These are phyloP conservation scores for Clonostachys sp. DNA, from an alignment of 2,329 filamentous ascomycete species.

Conservation along the genomic window DNA sequence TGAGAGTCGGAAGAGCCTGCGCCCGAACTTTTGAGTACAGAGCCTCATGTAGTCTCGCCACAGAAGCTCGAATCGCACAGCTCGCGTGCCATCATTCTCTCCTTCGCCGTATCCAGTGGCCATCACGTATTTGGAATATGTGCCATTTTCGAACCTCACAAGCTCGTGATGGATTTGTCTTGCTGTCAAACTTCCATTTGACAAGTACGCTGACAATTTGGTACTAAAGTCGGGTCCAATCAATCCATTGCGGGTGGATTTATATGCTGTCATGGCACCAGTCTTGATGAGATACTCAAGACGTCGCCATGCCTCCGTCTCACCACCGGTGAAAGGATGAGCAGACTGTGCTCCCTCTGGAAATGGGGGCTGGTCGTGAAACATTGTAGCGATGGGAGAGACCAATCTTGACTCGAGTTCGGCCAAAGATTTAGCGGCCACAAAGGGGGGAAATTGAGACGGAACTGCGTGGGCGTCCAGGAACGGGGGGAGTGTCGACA, in stretches of 20 bases:
- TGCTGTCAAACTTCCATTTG: slow-evolving; percentile 68
- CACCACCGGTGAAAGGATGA: slow-evolving; percentile 67
- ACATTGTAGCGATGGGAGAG: slow-evolving; percentile 48
- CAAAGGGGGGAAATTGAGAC: slow-evolving; percentile 57
- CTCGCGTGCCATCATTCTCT: slow-evolving; percentile 67
- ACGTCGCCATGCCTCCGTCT: slow-evolving; percentile 52
- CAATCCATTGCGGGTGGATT: slow-evolving; percentile 67
- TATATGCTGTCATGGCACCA: slow-evolving; percentile 60
- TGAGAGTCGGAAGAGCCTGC: slow-evolving; percentile 56
- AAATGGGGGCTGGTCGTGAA: slow-evolving; percentile 45
- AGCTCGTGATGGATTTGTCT: slow-evolving; percentile 69
- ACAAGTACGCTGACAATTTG: slow-evolving; percentile 70
- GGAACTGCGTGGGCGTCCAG: slow-evolving; percentile 47
- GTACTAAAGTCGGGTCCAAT: slow-evolving; percentile 69
- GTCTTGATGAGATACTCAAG: slow-evolving; percentile 56
- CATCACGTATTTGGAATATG: slow-evolving; percentile 26
- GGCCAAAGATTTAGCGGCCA: slow-evolving; percentile 51
- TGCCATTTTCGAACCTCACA: slow-evolving; percentile 64
- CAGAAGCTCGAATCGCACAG: slow-evolving; percentile 67
- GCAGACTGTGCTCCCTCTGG: slow-evolving; percentile 52
- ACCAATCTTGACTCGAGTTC: slow-evolving; percentile 49
- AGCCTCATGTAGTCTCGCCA: slow-evolving; percentile 82
- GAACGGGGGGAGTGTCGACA: slow-evolving; percentile 49
- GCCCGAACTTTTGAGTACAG: slow-evolving; percentile 65
- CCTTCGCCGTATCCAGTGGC: slow-evolving; percentile 60